Percentiles rank a stretch among this genome's conserved stretches.
These are phyloP conservation scores for Agarophyton chilense DNA, from an alignment of 23 red algal genomes.

Conservation along the genomic window DNA sequence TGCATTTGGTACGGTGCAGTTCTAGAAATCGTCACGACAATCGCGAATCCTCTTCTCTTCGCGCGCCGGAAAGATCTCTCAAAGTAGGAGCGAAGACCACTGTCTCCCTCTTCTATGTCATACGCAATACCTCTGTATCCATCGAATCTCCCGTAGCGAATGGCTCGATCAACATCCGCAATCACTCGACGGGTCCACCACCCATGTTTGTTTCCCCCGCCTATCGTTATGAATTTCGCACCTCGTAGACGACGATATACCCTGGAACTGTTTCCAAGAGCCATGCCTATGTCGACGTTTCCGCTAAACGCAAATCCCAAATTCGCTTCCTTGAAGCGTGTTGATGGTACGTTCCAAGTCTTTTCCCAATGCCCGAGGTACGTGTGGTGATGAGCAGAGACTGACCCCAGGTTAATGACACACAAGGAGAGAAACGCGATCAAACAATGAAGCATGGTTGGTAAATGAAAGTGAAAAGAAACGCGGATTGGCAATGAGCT, in stretches of 20 bases:
- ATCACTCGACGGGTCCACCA: not conserved
- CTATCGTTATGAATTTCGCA: conserved; percentile 7
- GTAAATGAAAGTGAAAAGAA: too few species aligned
- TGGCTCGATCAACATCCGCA: not conserved
- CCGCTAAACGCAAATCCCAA: conserved; percentile 41
- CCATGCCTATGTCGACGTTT: not conserved
- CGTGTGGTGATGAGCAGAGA: not conserved
- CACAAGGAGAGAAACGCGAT: not conserved
- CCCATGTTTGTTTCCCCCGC: conserved; percentile 44
- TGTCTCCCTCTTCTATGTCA: conserved; percentile 44
- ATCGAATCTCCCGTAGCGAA: not conserved
- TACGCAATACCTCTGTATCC: conserved; percentile 24
- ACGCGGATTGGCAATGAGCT: too few species aligned
- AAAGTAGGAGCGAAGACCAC: not conserved
- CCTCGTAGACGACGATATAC: not conserved
- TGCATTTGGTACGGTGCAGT: conserved; percentile 35
- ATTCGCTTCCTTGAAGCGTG: not conserved
- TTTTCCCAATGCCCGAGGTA: not conserved
- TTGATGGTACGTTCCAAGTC: not conserved
- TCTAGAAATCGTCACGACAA: conserved; percentile 11
- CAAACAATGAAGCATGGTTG: too few species aligned
- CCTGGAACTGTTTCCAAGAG: not conserved
- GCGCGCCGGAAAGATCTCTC: not conserved
- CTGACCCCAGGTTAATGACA: not conserved
- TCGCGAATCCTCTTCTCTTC: not conserved